A percentile compares a stretch with the other conserved stretches of the same genome.
phyloP scores from a whole-genome alignment of 495 filamentous ascomycete genomes.

The Neurospora sp. region DNA sequence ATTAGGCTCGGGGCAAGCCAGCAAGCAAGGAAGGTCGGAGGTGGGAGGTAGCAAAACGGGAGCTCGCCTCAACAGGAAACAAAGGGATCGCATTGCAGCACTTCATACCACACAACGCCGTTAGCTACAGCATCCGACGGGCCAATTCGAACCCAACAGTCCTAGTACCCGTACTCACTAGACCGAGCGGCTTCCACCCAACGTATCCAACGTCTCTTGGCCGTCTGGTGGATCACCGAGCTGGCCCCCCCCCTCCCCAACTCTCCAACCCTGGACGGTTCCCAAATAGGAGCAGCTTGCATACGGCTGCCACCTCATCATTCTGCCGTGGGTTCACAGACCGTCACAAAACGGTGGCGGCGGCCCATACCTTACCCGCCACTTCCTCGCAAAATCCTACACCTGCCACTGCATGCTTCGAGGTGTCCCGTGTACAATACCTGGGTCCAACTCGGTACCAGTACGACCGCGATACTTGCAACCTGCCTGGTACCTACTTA shows the following conservation, averaged over 20 bases:
- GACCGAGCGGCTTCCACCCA: background rate
- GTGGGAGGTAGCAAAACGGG: background rate
- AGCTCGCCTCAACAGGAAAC: background rate
- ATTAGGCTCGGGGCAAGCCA: background rate
- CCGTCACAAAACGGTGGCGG: constrained; percentile 22
- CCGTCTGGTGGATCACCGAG: constrained; percentile 10
- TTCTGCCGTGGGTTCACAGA: constrained; percentile 23
- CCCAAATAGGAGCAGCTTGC: constrained; percentile 25
- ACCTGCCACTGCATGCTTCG: background rate
- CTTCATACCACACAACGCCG: constrained; percentile 1
- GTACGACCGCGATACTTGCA: constrained; percentile 21
- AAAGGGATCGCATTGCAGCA: constrained; percentile 3
- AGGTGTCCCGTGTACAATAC: constrained; percentile 10
- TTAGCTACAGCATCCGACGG: background rate
- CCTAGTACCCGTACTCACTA: background rate
- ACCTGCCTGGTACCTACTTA: background rate
- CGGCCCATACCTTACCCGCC: constrained; percentile 15
- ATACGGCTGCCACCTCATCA: constrained; percentile 28
- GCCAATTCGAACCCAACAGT: background rate
- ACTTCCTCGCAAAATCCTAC: constrained; percentile 15
- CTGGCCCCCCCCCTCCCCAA: constrained; percentile 8
- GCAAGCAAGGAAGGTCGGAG: background rate
- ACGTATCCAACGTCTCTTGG: constrained; percentile 2
- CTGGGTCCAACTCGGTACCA: constrained; percentile 23
- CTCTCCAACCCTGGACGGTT: constrained; percentile 12